phyloP scores from a whole-genome alignment of 1,139 yeast genomes.

The Dujonia santamariae region DNA sequence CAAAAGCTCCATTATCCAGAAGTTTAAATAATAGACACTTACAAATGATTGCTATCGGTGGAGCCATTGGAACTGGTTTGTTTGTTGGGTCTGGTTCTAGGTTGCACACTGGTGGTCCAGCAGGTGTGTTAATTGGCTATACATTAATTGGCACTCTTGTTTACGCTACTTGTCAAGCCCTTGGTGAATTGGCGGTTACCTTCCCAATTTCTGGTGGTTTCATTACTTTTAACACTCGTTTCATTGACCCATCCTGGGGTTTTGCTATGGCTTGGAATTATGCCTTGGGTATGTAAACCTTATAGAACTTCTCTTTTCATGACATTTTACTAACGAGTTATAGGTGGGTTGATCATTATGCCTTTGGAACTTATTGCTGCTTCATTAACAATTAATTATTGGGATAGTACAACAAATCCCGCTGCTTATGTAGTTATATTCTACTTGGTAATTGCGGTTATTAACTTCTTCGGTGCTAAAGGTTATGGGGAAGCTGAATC shows the following conservation, averaged over 20 bases:
- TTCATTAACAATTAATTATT: slow-evolving; percentile 27
- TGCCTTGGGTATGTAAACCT: slow-evolving; percentile 36
- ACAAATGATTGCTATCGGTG: slow-evolving; percentile 79
- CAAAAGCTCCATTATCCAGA: slow-evolving; percentile 67
- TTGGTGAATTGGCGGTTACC: slow-evolving; percentile 37
- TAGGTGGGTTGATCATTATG: slow-evolving; percentile 20
- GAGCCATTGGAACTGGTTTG: slow-evolving; percentile 80
- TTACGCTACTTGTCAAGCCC: slow-evolving; percentile 35
- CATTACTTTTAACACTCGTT: slow-evolving; percentile 34
- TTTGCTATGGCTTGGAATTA: slow-evolving; percentile 21
- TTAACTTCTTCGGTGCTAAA: slow-evolving; percentile 31
- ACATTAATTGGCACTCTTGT: slow-evolving; percentile 41
- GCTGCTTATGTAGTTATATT: slow-evolving; percentile 32
- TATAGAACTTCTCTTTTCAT: no score
- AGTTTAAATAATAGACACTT: slow-evolving; percentile 62
- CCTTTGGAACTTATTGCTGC: slow-evolving; percentile 32
- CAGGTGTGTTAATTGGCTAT: slow-evolving; percentile 66
- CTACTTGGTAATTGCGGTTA: slow-evolving; percentile 24
- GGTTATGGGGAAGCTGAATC: slow-evolving; percentile 35
- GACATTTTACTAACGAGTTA: slow-evolving; percentile 29
- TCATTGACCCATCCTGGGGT: slow-evolving; percentile 29
- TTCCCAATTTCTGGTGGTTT: slow-evolving; percentile 40
- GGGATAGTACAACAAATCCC: slow-evolving; percentile 27
- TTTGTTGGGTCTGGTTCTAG: slow-evolving; percentile 67
- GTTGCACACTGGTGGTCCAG: slow-evolving; percentile 67